Evolutionary conservation across 2,329 filamentous ascomycete species (phyloP).

Genomic region (Sclerotinia subarctica): DNA sequence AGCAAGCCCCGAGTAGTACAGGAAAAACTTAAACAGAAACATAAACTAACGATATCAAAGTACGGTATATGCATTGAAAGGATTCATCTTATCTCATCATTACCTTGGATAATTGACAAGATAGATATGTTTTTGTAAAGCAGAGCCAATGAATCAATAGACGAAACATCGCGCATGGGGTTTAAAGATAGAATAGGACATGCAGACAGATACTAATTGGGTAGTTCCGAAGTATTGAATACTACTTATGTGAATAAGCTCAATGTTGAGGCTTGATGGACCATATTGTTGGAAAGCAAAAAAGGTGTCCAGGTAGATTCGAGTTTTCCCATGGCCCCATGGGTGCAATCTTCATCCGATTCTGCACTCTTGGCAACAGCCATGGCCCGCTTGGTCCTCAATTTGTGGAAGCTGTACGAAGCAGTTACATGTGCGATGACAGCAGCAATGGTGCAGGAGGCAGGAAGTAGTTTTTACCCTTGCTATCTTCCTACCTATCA

Average conservation of each 20-base stretch:
- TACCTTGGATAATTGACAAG: slow-evolving; percentile 4
- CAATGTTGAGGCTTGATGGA: neutral
- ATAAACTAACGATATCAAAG: slow-evolving; percentile 4
- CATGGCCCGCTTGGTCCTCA: slow-evolving; percentile 20
- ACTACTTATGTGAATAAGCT: slow-evolving; percentile 10
- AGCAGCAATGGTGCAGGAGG: slow-evolving; percentile 12
- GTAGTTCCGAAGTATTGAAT: slow-evolving; percentile 21
- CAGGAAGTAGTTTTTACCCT: slow-evolving; percentile 2
- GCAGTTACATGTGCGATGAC: slow-evolving; percentile 18
- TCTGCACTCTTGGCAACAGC: slow-evolving; percentile 19
- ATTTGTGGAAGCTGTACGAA: slow-evolving; percentile 18
- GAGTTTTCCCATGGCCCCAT: slow-evolving; percentile 12
- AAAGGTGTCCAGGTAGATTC: slow-evolving; percentile 10
- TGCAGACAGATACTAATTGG: slow-evolving; percentile 8
- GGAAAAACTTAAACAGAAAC: neutral
- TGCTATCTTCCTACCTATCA: slow-evolving; percentile 17
- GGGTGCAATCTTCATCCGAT: slow-evolving; percentile 22
- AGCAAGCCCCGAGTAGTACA: slow-evolving; percentile 14
- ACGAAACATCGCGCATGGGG: slow-evolving; percentile 1
- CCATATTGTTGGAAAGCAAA: slow-evolving; percentile 15
- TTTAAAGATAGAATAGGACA: slow-evolving; percentile 12
- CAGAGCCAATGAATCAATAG: slow-evolving; percentile 12
- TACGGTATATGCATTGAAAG: slow-evolving; percentile 4
- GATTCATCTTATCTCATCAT: slow-evolving; percentile 21
- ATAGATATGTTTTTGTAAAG: slow-evolving; percentile 11